phyloP scores from a whole-genome alignment of 495 filamentous ascomycete species.

The Rhizodiscina lignyota region DNA sequence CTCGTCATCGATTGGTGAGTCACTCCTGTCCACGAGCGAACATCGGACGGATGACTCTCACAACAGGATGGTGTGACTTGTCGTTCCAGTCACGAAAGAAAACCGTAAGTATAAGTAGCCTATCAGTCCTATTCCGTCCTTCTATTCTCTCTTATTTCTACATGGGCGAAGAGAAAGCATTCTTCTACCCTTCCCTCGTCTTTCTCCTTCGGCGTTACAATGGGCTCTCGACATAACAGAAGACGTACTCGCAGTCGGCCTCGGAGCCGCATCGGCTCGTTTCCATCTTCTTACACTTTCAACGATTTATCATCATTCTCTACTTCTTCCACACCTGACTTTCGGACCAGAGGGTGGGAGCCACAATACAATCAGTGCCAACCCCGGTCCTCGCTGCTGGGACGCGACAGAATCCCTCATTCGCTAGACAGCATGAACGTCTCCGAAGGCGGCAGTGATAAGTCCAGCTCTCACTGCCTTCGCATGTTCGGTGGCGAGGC shows the following conservation, averaged over 20 bases:
- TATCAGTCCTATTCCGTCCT: too few relatives aligned
- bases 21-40: too few relatives aligned
- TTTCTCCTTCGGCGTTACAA: too few relatives aligned
- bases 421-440: not conserved
- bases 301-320: not conserved
- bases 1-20: too few relatives aligned
- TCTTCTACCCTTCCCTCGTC: too few relatives aligned
- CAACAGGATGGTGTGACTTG: too few relatives aligned
- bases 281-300: slow-evolving; percentile 4
- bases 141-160: too few relatives aligned
- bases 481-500: slow-evolving; percentile 17
- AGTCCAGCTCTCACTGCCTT: slow-evolving; percentile 1
- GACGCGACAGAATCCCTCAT: too few relatives aligned
- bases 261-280: slow-evolving; percentile 12
- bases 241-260: slow-evolving; percentile 19
- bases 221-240: slow-evolving; percentile 20
- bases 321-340: not conserved
- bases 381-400: not conserved
- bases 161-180: too few relatives aligned
- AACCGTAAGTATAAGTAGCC: too few relatives aligned
- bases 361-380: not conserved
- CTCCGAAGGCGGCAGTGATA: slow-evolving; percentile 6
- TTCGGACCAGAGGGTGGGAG: not conserved
- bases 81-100: too few relatives aligned
- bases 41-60: too few relatives aligned